Evolutionary conservation across 371 early-diverging fungal genomes (phyloP).

Genomic region (Mortierella sp.): DNA sequence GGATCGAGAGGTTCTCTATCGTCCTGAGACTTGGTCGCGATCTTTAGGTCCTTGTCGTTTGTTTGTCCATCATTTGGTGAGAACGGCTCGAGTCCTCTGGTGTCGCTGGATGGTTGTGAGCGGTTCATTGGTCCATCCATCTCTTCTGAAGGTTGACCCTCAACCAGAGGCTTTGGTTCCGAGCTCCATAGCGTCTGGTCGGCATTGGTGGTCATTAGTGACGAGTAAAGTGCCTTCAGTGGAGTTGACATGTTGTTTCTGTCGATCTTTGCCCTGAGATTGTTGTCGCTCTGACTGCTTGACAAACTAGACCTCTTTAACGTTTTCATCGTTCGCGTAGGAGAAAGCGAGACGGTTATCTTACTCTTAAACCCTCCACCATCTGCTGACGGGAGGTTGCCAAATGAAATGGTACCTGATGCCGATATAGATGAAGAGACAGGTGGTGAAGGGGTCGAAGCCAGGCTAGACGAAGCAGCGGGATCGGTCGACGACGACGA

Average conservation of each 20-base stretch:
- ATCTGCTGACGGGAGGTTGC: constrained; percentile 26
- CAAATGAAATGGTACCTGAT: constrained; percentile 34
- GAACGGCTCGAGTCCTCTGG: background rate
- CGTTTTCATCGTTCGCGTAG: constrained; percentile 33
- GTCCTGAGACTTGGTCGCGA: background rate
- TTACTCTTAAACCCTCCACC: constrained; percentile 1
- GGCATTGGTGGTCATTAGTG: background rate
- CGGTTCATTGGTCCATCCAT: background rate
- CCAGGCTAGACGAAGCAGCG: background rate
- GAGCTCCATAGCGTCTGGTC: background rate
- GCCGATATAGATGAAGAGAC: constrained; percentile 19
- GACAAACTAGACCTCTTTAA: constrained; percentile 20
- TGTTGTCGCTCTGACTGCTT: constrained; percentile 47
- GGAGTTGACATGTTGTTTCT: constrained; percentile 21
- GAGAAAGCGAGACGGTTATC: constrained; percentile 10
- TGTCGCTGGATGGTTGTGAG: background rate
- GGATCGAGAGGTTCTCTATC: background rate
- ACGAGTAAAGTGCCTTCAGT: constrained; percentile 16
- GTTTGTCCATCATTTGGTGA: too few relatives aligned
- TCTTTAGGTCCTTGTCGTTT: background rate
- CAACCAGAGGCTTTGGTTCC: background rate
- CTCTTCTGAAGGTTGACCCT: background rate
- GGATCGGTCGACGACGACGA: constrained; percentile 2
- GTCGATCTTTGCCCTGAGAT: constrained; percentile 25
- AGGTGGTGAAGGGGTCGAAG: background rate